Conservation (phyloP, 345 rosid species). For the Bruguiera gymnorhiza region DNA sequence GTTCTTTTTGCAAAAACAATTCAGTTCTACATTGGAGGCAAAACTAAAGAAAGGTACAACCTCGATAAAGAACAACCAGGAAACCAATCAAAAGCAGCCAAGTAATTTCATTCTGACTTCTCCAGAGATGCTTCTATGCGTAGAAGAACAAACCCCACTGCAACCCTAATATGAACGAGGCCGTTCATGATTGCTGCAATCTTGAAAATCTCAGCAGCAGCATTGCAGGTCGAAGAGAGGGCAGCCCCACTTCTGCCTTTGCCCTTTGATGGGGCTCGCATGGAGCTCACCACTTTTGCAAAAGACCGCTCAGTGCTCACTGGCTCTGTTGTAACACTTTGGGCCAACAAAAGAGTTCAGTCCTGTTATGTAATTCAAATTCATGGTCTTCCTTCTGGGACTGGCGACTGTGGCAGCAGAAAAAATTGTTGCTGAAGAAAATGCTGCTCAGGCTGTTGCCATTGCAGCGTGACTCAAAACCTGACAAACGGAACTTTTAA, state of each 20-base stretch:
- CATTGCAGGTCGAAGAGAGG: slow-evolving; percentile 34
- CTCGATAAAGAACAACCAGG: not conserved
- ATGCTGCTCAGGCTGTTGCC: slow-evolving; percentile 33
- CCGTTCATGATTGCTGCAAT: slow-evolving; percentile 55
- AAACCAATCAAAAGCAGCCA: not conserved
- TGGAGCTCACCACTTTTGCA: slow-evolving; percentile 44
- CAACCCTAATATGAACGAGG: slow-evolving; percentile 46
- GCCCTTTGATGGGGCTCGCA: slow-evolving; percentile 31
- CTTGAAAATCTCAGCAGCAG: slow-evolving; percentile 43
- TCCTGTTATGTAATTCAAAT: slow-evolving; percentile 36
- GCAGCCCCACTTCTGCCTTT: slow-evolving; percentile 31
- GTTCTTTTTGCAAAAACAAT: not conserved
- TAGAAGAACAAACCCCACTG: slow-evolving; percentile 47
- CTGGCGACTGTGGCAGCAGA: slow-evolving; percentile 20
- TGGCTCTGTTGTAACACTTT: slow-evolving; percentile 41
- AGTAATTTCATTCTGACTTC: slow-evolving; percentile 33
- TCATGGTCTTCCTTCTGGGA: slow-evolving; percentile 11
- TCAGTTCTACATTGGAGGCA: not conserved
- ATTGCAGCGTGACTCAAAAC: not conserved
- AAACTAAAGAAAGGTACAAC: not conserved
- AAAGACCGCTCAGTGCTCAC: slow-evolving; percentile 34
- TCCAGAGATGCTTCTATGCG: slow-evolving; percentile 45
- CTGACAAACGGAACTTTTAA: not conserved
- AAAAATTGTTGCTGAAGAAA: slow-evolving; percentile 19
- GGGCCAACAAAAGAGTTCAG: slow-evolving; percentile 46